Evolutionary conservation across 495 filamentous ascomycete genomes (phyloP).

Genomic region (Aspergillus biplanus): DNA sequence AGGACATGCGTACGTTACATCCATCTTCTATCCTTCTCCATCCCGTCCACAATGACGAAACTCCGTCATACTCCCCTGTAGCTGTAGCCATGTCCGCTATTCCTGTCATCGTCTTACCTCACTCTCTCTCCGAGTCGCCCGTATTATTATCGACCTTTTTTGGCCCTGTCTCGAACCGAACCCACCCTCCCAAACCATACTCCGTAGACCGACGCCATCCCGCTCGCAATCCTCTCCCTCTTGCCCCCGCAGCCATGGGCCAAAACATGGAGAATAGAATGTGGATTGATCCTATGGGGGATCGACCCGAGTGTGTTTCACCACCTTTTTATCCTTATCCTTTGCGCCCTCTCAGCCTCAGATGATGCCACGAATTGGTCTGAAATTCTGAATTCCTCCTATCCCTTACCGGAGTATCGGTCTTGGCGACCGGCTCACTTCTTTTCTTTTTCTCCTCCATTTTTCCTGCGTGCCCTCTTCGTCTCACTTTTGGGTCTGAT

Average conservation of each 20-base stretch:
- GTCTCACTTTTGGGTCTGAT: too few species aligned
- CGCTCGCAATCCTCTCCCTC: background rate
- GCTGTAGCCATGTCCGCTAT: background rate
- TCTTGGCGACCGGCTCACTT: background rate
- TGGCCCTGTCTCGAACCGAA: background rate
- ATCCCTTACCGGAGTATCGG: background rate
- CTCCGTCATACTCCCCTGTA: background rate
- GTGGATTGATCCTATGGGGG: background rate
- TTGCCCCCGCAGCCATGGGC: background rate
- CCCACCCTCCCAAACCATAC: background rate
- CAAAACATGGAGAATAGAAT: background rate
- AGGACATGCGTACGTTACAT: too few species aligned
- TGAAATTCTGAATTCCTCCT: background rate
- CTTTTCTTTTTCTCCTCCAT: background rate
- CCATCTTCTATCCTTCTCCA: too few species aligned
- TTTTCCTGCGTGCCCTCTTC: background rate
- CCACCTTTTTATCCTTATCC: background rate
- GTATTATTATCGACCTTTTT: background rate
- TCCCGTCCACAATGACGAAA: too few species aligned
- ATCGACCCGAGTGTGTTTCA: background rate
- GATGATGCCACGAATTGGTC: background rate
- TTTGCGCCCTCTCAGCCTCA: background rate
- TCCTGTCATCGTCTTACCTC: background rate
- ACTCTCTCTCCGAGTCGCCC: background rate
- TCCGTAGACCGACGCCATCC: too few species aligned